These are phyloP conservation scores for Colletotrichum destructivum DNA, from an alignment of 2,329 filamentous ascomycete species.

Conservation along the genomic window DNA sequence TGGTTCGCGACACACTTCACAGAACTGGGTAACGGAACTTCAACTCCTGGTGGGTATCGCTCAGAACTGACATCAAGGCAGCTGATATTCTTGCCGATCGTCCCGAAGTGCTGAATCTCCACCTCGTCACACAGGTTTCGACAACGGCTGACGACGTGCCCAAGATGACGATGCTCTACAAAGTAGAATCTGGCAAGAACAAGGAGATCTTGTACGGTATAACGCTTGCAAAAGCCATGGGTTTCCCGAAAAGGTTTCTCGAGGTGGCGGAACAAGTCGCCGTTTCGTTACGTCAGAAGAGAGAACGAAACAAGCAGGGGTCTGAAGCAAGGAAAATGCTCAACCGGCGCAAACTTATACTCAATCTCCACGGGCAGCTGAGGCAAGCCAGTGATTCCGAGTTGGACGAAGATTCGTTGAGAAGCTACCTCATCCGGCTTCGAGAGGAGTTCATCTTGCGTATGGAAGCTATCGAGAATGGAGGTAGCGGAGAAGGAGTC, in stretches of 20 bases:
- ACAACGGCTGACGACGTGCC: slow-evolving; percentile 63
- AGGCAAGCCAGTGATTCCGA: slow-evolving; percentile 75
- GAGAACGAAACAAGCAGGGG: slow-evolving; percentile 70
- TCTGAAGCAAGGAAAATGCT: slow-evolving; percentile 72
- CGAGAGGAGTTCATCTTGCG: slow-evolving; percentile 81
- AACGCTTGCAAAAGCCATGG: slow-evolving; percentile 81
- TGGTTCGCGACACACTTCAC: slow-evolving; percentile 97
- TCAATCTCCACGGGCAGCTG: slow-evolving; percentile 81
- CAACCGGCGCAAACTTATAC: slow-evolving; percentile 79
- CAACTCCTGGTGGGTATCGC: neutral
- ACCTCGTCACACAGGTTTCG: slow-evolving; percentile 80
- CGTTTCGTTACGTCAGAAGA: slow-evolving; percentile 70
- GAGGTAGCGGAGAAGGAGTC: neutral
- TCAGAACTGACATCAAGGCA: slow-evolving; percentile 44
- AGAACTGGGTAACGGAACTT: slow-evolving; percentile 71
- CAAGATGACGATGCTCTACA: slow-evolving; percentile 91
- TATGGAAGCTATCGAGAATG: slow-evolving; percentile 76
- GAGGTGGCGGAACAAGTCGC: slow-evolving; percentile 78
- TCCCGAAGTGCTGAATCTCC: slow-evolving; percentile 85
- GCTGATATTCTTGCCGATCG: slow-evolving; percentile 82
- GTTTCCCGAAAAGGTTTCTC: slow-evolving; percentile 78
- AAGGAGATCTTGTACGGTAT: slow-evolving; percentile 86
- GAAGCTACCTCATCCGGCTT: slow-evolving; percentile 74
- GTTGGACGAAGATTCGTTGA: slow-evolving; percentile 76
- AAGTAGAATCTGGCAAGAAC: slow-evolving; percentile 79